A percentile compares a stretch with the other conserved stretches of the same genome.
Conservation (phyloP, 345 rosid species). For the Euphorbia lathyris region DNA sequence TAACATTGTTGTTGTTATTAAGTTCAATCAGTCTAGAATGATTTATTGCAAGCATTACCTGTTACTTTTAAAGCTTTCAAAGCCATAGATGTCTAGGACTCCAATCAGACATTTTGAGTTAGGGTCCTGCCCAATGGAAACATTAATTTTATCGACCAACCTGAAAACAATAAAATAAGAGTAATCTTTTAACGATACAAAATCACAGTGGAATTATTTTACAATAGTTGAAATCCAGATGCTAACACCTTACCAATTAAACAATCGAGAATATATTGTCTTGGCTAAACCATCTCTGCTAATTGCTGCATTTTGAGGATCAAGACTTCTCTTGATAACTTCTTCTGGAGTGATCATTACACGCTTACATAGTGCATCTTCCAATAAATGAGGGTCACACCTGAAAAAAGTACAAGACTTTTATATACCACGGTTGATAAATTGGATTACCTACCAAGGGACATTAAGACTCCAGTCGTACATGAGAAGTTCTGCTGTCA, state of each 20-base stretch:
- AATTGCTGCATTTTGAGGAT: slow-evolving; percentile 64
- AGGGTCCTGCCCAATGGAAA: slow-evolving; percentile 32
- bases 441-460: slow-evolving; percentile 13
- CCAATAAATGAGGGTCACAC: slow-evolving; percentile 64
- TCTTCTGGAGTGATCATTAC: slow-evolving; percentile 86
- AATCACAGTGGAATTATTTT: slow-evolving; percentile 7
- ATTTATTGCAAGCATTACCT: slow-evolving; percentile 48
- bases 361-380: slow-evolving; percentile 78
- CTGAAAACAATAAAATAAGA: slow-evolving; percentile 35
- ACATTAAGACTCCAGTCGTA: slow-evolving; percentile 25
- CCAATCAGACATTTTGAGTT: slow-evolving; percentile 65
- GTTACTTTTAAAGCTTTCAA: slow-evolving; percentile 80
- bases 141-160: slow-evolving; percentile 58
- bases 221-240: too few relatives aligned
- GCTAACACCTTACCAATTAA: slow-evolving; percentile 60
- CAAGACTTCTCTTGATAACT: slow-evolving; percentile 73
- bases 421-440: slow-evolving; percentile 8
- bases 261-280: slow-evolving; percentile 79
- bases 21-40: not conserved
- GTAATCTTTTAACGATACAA: slow-evolving; percentile 2
- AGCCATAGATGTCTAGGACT: slow-evolving; percentile 89
- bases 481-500: slow-evolving; percentile 81
- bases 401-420: slow-evolving; percentile 36
- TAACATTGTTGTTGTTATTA: not conserved
- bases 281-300: slow-evolving; percentile 94